These are phyloP conservation scores for Coprinellus aureogranulatus DNA, from an alignment of 768 basidiomycete genomes.

Conservation along the genomic window DNA sequence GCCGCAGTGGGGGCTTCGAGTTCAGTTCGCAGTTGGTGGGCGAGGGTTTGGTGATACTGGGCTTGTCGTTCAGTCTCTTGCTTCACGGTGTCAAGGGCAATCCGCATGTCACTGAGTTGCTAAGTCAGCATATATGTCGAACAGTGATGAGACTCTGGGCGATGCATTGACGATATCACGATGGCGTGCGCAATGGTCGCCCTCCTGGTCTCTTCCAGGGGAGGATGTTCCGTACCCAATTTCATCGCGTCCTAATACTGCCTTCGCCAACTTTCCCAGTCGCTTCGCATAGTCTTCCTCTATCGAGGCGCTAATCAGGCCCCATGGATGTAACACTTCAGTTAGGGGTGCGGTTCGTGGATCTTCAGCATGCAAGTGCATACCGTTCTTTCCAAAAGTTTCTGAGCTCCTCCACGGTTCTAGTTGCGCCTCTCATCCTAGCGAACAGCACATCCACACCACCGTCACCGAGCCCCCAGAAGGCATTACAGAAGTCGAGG, in stretches of 20 bases:
- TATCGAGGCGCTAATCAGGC: constrained; percentile 63
- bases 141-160: neutral
- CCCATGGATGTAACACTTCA: constrained; percentile 9
- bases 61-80: constrained; percentile 84
- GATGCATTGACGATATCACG: neutral
- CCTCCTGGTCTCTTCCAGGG: neutral
- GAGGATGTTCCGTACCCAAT: constrained; percentile 71
- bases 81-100: constrained; percentile 75
- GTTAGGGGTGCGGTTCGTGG: too few relatives aligned
- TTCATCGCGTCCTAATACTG: constrained; percentile 80
- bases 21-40: constrained; percentile 70
- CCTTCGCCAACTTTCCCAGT: constrained; percentile 74
- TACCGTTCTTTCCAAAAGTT: constrained; percentile 94
- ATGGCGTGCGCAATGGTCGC: neutral
- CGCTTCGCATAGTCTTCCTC: constrained; percentile 96
- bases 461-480: constrained; percentile 87
- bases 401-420: constrained; percentile 86
- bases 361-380: constrained; percentile 21
- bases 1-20: constrained; percentile 64
- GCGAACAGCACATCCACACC: constrained; percentile 91
- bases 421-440: constrained; percentile 78
- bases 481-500: constrained; percentile 93
- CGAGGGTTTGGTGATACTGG: constrained; percentile 66
- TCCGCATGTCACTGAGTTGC: constrained; percentile 67
- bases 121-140: neutral